A percentile compares a stretch with the other conserved stretches of the same genome.
Evolutionary conservation across 1,284 basidiomycete genomes (phyloP).

Genomic region (Sanghuangporus baumii): DNA sequence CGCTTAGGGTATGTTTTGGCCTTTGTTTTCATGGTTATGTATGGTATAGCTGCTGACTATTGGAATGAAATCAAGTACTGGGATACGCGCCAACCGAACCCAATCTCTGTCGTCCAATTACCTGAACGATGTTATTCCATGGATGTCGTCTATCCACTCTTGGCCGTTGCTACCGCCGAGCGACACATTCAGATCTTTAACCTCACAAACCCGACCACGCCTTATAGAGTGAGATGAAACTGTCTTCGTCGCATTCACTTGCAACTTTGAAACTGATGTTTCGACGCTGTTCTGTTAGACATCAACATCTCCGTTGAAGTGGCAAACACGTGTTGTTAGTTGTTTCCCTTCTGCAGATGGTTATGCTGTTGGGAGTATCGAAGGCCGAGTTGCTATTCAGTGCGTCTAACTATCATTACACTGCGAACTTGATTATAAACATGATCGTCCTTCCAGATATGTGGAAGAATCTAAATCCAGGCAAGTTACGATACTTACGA

Average conservation of each 20-base stretch:
- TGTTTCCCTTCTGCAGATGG: constrained; percentile 82
- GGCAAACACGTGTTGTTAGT: constrained; percentile 88
- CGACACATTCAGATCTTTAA: constrained; percentile 88
- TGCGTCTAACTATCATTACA: constrained; percentile 37
- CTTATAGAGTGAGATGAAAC: constrained; percentile 59
- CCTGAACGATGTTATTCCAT: constrained; percentile 89
- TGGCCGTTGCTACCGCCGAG: constrained; percentile 94
- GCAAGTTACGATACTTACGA: constrained; percentile 34
- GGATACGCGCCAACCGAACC: constrained; percentile 73
- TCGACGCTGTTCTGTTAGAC: constrained; percentile 38
- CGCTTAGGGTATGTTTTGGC: constrained; percentile 58
- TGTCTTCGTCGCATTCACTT: neutral
- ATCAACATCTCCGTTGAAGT: constrained; percentile 82
- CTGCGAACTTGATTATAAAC: neutral
- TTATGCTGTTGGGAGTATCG: constrained; percentile 91
- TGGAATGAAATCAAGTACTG: constrained; percentile 63
- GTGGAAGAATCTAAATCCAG: constrained; percentile 71
- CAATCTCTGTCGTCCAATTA: constrained; percentile 74
- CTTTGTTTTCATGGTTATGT: neutral
- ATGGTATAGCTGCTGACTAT: neutral
- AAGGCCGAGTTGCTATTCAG: constrained; percentile 96
- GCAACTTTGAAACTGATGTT: neutral
- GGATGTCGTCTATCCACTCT: constrained; percentile 80
- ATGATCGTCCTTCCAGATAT: constrained; percentile 44
- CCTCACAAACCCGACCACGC: constrained; percentile 70